Conservation (phyloP, 2,329 filamentous ascomycete genomes). For the Pseudodiploospora longispora region DNA sequence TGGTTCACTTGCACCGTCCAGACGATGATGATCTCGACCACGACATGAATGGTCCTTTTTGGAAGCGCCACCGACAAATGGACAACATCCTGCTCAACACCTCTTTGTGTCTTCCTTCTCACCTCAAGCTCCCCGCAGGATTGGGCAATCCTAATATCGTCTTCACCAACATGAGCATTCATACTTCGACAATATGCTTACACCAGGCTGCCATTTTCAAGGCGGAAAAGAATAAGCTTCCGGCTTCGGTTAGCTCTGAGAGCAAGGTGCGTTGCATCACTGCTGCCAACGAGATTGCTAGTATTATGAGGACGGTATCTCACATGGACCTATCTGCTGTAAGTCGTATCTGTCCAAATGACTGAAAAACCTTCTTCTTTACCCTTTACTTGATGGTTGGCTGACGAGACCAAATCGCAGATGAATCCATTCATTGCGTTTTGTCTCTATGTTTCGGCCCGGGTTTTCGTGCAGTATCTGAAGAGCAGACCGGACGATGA, state of each 20-base stretch:
- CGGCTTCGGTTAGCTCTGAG: constrained; percentile 70
- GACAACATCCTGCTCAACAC: constrained; percentile 88
- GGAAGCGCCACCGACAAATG: constrained; percentile 83
- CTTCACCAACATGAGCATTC: constrained; percentile 94
- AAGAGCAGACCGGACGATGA: constrained; percentile 84
- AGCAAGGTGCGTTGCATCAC: constrained; percentile 91
- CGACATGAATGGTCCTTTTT: constrained; percentile 88
- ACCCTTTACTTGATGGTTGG: background rate
- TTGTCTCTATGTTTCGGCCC: constrained; percentile 88
- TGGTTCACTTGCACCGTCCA: constrained; percentile 84
- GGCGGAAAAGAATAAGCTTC: constrained; percentile 78
- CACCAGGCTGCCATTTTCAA: constrained; percentile 98
- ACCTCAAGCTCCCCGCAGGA: constrained; percentile 71
- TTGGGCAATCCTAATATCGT: constrained; percentile 75
- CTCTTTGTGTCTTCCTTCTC: constrained; percentile 69
- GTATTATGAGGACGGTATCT: constrained; percentile 90
- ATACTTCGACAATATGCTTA: constrained; percentile 93
- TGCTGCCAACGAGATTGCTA: constrained; percentile 86
- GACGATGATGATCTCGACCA: constrained; percentile 72
- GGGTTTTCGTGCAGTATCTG: constrained; percentile 94
- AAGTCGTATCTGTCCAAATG: constrained; percentile 27
- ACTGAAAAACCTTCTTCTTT: background rate
- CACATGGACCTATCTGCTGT: constrained; percentile 80
- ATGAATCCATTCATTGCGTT: constrained; percentile 96
- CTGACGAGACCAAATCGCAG: constrained; percentile 34